Conservation (phyloP, 495 filamentous ascomycete species). For the Penicillium fimorum region DNA sequence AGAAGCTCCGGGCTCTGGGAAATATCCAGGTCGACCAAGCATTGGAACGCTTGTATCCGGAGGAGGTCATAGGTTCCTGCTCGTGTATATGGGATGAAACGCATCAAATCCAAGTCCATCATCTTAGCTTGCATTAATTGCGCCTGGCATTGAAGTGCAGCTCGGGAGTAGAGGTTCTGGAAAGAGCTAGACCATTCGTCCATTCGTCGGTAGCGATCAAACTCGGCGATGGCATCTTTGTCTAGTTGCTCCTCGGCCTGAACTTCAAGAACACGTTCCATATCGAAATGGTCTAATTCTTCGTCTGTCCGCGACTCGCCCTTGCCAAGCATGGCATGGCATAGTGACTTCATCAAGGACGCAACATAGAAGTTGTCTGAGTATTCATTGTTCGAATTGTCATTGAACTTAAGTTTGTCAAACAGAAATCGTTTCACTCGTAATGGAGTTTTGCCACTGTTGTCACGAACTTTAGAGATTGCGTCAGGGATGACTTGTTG, state of each 20-base stretch:
- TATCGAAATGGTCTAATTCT: conserved; percentile 46
- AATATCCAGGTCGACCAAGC: conserved; percentile 74
- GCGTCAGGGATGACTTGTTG: conserved; percentile 78
- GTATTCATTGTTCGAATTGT: conserved; percentile 83
- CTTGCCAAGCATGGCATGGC: conserved; percentile 67
- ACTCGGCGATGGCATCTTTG: conserved; percentile 71
- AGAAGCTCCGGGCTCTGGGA: conserved; percentile 61
- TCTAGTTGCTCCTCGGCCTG: conserved; percentile 63
- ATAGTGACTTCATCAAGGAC: conserved; percentile 73
- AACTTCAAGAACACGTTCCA: conserved; percentile 50
- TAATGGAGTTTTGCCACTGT: conserved; percentile 70
- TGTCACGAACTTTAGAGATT: conserved; percentile 74
- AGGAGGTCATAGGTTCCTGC: conserved; percentile 76
- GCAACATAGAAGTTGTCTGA: conserved; percentile 88
- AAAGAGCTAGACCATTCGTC: conserved; percentile 92
- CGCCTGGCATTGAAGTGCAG: conserved; percentile 76
- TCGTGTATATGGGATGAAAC: conserved; percentile 78
- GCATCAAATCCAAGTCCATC: conserved; percentile 57
- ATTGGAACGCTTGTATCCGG: conserved; percentile 78
- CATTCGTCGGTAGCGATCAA: conserved; percentile 85
- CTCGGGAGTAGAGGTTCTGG: conserved; percentile 84
- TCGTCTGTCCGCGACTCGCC: conserved; percentile 39
- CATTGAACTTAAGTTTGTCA: conserved; percentile 87
- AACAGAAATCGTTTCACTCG: conserved; percentile 75
- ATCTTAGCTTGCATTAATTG: conserved; percentile 70